Base-by-base conservation (phyloP, 345 rosid genomes). In the Acer campestre region DNA sequence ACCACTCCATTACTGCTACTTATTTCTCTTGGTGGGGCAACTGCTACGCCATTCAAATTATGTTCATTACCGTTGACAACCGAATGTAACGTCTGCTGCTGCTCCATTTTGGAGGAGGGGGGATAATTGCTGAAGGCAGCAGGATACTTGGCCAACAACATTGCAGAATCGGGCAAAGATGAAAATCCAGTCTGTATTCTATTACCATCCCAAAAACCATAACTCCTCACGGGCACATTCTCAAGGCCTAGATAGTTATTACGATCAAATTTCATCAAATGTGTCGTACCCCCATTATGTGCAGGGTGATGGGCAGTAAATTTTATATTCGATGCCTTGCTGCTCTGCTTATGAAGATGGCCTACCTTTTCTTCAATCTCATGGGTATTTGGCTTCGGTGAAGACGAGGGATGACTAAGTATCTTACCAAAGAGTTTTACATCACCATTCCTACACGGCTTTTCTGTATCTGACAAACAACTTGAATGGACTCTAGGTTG, bases 201-300 rank as follows among this genome's bases (percentile, higher is more conserved):
- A 77, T 77, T 91, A 75, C 97, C 97, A 81, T 94, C 97, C 98
- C 99, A 94, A 76, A 86, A 90, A 2, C 98, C 92, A 42, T 90
- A 89, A 80, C 91, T 89, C 72, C 85, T 90, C 74, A 82, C 68
- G 4, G 97, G 94, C 74, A 82, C 86, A 83, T 87, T 90, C 80
- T 94, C 93, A 27, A 82, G 84, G 38, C 83, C 87, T 72, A 67
- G 71, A 80, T 77, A 81, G 74, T 86, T 85, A 59, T 69, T 88
- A 67, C 61, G 77, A 68, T 92, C 94, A 77, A 82, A 83, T 82
- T 88, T 89, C 71, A 82, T 89, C 71, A 82, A 59, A 20, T 80
- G 23, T 8, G 86, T 56, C 3, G 83, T 16, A 59, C 74, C 83
- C 18, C 81, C 86, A 68, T 75, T 11, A 7, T 7, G 84, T 18